Base-by-base conservation (phyloP, 768 basidiomycete species). In the Podaxis carcinomalis region DNA sequence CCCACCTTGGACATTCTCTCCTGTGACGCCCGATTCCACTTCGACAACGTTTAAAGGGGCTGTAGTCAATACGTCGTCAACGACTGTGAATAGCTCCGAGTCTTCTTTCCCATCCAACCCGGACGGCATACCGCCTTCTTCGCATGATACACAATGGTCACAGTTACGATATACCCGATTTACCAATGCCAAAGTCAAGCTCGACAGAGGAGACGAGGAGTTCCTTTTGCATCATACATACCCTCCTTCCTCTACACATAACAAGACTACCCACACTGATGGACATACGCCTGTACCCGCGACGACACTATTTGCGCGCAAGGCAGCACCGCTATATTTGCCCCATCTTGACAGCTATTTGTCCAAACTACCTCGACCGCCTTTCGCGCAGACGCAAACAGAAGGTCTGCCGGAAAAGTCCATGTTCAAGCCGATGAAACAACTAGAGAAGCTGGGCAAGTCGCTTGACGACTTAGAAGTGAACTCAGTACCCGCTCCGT, bases 371-470 rank as follows among this genome's bases (percentile, higher is more conserved):
- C 74, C 77, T 1, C 67, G 74, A 13, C 80, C 85, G 0, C 56
- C 68, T 5, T 84, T 89, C 59, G 32, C 54, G n/a, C 59, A 47
- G 16, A 35, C 16, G 62, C 73, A 1, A 58, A 51, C 39, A 23
- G 32, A 23, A 23, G 53, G 11, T 6, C 49, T 27, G 46, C 3
- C 25, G 16, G 28, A 54, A 55, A 32, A 11, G 28, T 9, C 44
- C 11, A 85, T 86, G 80, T 90, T 90, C 64, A 79, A 80, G 55
- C 89, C 88, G 4, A 76, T 90, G 79, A 81, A 87, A 46, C 75
- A 72, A 27, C 72, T 90, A 37, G 76, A 74, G 4, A 76, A 76
- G 27, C 70, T 79, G 1, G 80, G 80, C 7, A 76, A 71, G 62
- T 78, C 80, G 3, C 68, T 90, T 11, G 84, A 83, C 21, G 85